These are phyloP conservation scores for Aspergillus hiratsukae DNA, from an alignment of 2,329 filamentous ascomycete genomes.

Conservation along the genomic window DNA sequence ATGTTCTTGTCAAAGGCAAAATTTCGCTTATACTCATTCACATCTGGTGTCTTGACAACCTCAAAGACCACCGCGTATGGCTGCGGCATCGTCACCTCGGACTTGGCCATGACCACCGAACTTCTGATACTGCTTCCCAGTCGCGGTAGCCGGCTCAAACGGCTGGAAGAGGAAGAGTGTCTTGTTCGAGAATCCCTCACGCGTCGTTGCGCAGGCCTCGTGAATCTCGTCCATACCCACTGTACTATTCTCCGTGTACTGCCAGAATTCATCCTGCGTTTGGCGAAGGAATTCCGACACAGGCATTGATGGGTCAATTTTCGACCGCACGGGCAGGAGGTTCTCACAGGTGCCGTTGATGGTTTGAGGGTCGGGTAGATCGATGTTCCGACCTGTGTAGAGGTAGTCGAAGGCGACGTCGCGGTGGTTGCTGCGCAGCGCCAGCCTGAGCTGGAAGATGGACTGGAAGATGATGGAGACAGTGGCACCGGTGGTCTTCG, in stretches of 20 bases:
- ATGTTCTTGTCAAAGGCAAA: not conserved
- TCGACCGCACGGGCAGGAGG: conserved; percentile 32
- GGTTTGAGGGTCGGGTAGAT: conserved; percentile 30
- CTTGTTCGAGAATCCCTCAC: conserved; percentile 12
- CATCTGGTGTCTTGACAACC: not conserved
- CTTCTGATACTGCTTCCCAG: conserved; percentile 1
- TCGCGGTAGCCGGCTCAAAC: conserved; percentile 22
- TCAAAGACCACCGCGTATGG: not conserved
- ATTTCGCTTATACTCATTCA: not conserved
- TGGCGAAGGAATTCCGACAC: conserved; percentile 15
- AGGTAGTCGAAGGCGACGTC: conserved; percentile 35
- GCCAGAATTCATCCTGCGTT: conserved; percentile 26
- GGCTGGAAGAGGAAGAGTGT: conserved; percentile 31
- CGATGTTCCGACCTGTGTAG: conserved; percentile 36
- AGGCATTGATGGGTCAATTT: conserved; percentile 5
- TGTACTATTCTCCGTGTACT: conserved; percentile 24
- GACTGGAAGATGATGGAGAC: conserved; percentile 35
- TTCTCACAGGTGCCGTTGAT: conserved; percentile 38
- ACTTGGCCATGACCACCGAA: not conserved
- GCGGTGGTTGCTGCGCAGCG: conserved; percentile 11
- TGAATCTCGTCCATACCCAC: conserved; percentile 28
- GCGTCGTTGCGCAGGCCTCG: conserved; percentile 10
- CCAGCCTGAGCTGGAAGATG: conserved; percentile 28
- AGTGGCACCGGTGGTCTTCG: conserved; percentile 24
- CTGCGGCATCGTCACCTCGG: not conserved